Evolutionary conservation across 2,329 filamentous ascomycete genomes (phyloP), one percentile per base, ranked within the genome.

Genomic region (Dendrostoma leiphaemia): DNA sequence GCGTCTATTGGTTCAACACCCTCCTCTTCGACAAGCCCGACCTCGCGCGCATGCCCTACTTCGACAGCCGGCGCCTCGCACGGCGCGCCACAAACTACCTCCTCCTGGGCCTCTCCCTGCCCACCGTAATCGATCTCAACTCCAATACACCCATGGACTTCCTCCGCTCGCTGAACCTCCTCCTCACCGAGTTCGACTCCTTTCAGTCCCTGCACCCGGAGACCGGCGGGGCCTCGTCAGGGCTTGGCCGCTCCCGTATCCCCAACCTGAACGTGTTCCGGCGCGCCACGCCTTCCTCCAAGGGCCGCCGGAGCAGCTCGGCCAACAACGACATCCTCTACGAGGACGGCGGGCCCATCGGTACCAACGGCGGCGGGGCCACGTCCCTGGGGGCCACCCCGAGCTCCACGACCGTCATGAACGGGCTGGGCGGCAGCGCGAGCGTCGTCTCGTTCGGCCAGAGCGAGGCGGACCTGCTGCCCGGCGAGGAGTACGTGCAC

Each of bases 1-100:
- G 91, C 55, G 86, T 96, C 38, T 97, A 96, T 76, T 97, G 94
- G 92, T 97, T 97, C 78, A 97, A 97, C 73, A 97, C 94, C 0
- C 84, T 96, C 57, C 88, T 96, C 66, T 96, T 96, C 72, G 90
- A 91, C 61, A 89, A 90, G 64, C 71, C 83, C 28, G 91, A 96
- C 69, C 80, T 97, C 31, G 76, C 82, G 48, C 86, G 87, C 65
- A 87, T 97, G 76, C 86, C 93, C 43, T 96, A 91, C 67, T 93
- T 95, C 67, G 89, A 95, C 56, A 76, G 84, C 4, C 85, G 89
- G 60, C 94, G 93, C 67, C 84, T 97, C 46, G 87, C 90, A 58
- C 88, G 92, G 55, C 90, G 94, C 63, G 93, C 94, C 32, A 95
- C 91, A 48, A 96, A 96, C 70, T 96, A 93, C 70, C 85, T 99